Evolutionary conservation across 108 stramenopile species (phyloP), one percentile per base, ranked within the genome.

Genomic region (Stephanodiscus minutulus): DNA sequence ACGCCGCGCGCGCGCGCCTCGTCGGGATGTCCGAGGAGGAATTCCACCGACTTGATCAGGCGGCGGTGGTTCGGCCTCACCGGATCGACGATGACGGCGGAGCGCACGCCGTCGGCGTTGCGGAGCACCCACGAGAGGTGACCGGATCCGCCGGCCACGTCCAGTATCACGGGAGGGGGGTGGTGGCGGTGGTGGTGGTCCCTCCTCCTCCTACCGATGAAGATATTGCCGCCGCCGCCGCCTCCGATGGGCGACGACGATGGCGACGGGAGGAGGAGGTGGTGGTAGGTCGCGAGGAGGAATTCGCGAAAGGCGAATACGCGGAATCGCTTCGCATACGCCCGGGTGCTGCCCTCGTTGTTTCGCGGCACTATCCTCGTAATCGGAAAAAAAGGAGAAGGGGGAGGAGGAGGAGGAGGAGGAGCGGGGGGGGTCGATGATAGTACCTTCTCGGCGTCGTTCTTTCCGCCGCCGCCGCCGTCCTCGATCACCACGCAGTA

Each of bases 101-200:
- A 87, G 12, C 83, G 64, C 0, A 91, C 53, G 3, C 80, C 78
- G 66, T 88, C 85, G 21, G 85, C 66, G 64, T 88, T 90, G 33
- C 53, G 31, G 2, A 95, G 72, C 24, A 88, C 41, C 82, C 86
- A 92, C 7, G 85, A 85, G 54, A 96, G 76, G 53, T 92, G 88
- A 7, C 95, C 95, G 36, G 86, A 86, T 12, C 95, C 95, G 2
- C 95, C 95, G 13, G 95, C 95, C 7, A 91, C 88, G 54, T 96
- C 95, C 17, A 96, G 64, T 13, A 96, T 70, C 20, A 7, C 35
- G 52, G 31, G n/a, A n/a, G n/a, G n/a, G n/a, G n/a, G n/a, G n/a
- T n/a, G n/a, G n/a, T n/a, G n/a, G n/a, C n/a, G n/a, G n/a, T n/a
- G n/a, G n/a, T n/a, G n/a, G n/a, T n/a, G n/a, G n/a, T n/a, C n/a